These are phyloP conservation scores for Diaporthe humulicola DNA, from an alignment of 2,329 filamentous ascomycete species.

Conservation along the genomic window DNA sequence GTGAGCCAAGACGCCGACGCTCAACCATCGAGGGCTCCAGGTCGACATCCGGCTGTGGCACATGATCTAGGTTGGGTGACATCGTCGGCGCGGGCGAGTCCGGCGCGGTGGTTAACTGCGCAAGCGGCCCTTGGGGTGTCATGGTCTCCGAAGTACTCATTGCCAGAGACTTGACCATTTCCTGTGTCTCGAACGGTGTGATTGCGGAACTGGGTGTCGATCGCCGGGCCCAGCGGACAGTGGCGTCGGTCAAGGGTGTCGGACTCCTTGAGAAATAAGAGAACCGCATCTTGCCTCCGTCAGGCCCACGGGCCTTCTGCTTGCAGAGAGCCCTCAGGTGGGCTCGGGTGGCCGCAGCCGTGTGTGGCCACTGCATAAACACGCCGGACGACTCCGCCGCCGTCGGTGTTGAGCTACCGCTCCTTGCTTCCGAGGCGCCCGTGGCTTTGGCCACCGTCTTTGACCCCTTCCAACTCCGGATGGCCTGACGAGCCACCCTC, in stretches of 20 bases:
- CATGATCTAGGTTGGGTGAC: slow-evolving; percentile 42
- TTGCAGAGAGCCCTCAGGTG: slow-evolving; percentile 75
- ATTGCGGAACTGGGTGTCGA: slow-evolving; percentile 60
- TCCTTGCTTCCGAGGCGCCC: slow-evolving; percentile 51
- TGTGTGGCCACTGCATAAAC: slow-evolving; percentile 75
- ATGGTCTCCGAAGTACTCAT: slow-evolving; percentile 75
- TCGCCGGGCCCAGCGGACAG: slow-evolving; percentile 64
- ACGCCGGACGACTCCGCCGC: slow-evolving; percentile 58
- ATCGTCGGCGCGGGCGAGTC: slow-evolving; percentile 42
- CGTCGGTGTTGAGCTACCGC: slow-evolving; percentile 69
- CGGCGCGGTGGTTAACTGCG: slow-evolving; percentile 66
- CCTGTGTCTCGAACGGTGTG: slow-evolving; percentile 69
- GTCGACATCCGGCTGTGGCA: slow-evolving; percentile 38
- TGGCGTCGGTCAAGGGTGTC: slow-evolving; percentile 67
- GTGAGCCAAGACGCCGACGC: slow-evolving; percentile 63
- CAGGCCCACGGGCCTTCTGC: slow-evolving; percentile 60
- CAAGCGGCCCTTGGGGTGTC: slow-evolving; percentile 72
- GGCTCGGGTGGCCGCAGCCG: slow-evolving; percentile 71
- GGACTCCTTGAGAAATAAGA: slow-evolving; percentile 66
- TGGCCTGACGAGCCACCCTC: slow-evolving; percentile 75
- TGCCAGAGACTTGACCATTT: slow-evolving; percentile 74
- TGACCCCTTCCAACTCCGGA: slow-evolving; percentile 75
- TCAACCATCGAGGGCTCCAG: slow-evolving; percentile 48
- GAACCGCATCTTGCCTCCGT: slow-evolving; percentile 52
- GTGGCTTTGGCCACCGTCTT: slow-evolving; percentile 53